Evolutionary conservation across 2,329 filamentous ascomycete genomes (phyloP).

Genomic region (Fusarium solani-melongenae): DNA sequence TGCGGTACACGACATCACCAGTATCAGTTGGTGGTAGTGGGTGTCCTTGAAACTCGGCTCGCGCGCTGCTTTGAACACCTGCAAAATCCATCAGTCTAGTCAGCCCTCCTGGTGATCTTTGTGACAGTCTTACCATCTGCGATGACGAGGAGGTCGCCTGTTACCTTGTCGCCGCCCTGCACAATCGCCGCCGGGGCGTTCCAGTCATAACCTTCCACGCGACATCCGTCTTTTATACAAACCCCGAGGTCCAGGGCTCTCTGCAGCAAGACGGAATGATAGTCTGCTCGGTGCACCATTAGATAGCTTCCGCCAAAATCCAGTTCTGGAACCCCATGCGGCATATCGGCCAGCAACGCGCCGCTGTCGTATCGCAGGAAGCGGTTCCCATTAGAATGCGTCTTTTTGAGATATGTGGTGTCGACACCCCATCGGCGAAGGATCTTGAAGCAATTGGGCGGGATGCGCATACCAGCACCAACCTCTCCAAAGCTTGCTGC

Average conservation of each 20-base stretch:
- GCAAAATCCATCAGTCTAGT: neutral
- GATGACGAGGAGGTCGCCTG: neutral
- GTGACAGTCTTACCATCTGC: neutral
- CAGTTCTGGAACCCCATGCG: neutral
- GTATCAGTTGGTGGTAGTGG: conserved; percentile 14
- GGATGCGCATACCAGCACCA: conserved; percentile 16
- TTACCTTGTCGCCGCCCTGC: neutral
- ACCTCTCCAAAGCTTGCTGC: conserved; percentile 15
- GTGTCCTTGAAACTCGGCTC: neutral
- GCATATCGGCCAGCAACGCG: neutral
- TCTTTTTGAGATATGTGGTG: neutral
- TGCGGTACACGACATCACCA: conserved; percentile 11
- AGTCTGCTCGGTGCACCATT: neutral
- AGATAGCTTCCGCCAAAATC: neutral
- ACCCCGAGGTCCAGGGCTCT: neutral
- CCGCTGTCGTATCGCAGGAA: neutral
- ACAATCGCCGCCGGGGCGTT: neutral
- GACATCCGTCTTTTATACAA: neutral
- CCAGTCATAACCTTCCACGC: neutral
- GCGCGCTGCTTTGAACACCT: conserved; percentile 14
- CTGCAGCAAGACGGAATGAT: neutral
- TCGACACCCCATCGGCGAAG: conserved; percentile 17
- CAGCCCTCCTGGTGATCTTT: too few relatives aligned
- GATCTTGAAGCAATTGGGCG: conserved; percentile 10
- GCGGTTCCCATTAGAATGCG: conserved; percentile 8